Conservation (phyloP, 345 rosid genomes). For the Syzygium aqueum region DNA sequence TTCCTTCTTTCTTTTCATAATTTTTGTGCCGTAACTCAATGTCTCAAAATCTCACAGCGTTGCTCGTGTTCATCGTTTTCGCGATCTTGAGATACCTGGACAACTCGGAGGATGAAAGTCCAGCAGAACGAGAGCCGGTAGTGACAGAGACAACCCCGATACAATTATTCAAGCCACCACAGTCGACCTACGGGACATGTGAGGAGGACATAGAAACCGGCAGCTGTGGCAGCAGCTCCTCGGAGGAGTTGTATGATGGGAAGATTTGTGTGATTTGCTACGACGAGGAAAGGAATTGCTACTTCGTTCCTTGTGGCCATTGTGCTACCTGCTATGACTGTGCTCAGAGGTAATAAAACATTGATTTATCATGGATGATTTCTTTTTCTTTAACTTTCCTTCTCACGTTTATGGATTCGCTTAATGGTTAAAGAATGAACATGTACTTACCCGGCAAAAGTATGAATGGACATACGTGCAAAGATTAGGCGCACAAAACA, state of each 20-base stretch:
- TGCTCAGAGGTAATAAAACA: conserved; percentile 30
- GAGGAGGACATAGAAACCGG: conserved; percentile 24
- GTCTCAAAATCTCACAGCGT: conserved; percentile 3
- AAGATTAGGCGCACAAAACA: neutral
- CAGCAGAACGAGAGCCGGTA: neutral
- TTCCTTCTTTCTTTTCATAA: neutral
- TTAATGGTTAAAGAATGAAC: neutral
- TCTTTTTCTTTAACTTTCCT: neutral
- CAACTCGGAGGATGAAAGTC: conserved; percentile 3
- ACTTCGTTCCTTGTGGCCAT: conserved; percentile 56
- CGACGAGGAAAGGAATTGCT: conserved; percentile 50
- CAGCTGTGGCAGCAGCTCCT: conserved; percentile 15
- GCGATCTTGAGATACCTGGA: conserved; percentile 21
- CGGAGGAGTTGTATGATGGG: conserved; percentile 42
- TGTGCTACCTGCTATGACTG: conserved; percentile 50
- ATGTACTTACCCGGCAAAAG: neutral
- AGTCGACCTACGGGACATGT: conserved; percentile 19
- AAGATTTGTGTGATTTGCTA: conserved; percentile 46
- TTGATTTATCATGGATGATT: neutral
- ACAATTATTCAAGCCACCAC: conserved; percentile 1
- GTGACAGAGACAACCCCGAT: conserved; percentile 18
- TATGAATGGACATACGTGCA: neutral
- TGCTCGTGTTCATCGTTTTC: conserved; percentile 13
- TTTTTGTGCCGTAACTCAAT: neutral
- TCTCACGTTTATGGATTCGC: neutral